phyloP scores from a whole-genome alignment of 208 protist species.

The Trypanosoma mega region DNA sequence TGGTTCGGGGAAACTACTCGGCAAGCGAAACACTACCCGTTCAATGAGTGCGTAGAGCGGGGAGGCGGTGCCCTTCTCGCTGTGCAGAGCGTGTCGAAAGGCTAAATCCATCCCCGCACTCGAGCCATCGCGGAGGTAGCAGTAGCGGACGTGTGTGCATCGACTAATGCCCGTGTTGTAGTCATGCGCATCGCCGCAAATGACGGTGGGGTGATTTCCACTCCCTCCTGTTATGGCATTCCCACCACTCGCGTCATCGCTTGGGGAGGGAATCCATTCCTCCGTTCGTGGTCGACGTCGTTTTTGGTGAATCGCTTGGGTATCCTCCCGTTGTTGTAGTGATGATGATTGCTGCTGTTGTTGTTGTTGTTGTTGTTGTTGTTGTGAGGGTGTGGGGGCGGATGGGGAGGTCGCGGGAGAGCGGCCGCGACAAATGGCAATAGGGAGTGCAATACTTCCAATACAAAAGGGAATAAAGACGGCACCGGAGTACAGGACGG shows the following conservation, averaged over 20 bases:
- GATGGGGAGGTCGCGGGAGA: constrained; percentile 2
- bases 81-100: constrained; percentile 52
- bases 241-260: neutral
- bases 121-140: constrained; percentile 75
- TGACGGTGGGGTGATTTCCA: no score
- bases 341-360: neutral
- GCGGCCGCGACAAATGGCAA: constrained; percentile 1
- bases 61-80: constrained; percentile 35
- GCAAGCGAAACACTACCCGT: constrained; percentile 68
- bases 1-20: constrained; percentile 72
- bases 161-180: constrained; percentile 31
- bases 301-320: neutral
- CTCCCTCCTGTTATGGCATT: no score
- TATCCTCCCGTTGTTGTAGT: neutral
- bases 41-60: constrained; percentile 68
- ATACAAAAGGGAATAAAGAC: constrained; percentile 55
- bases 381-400: constrained; percentile 2
- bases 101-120: constrained; percentile 51
- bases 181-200: constrained; percentile 11
- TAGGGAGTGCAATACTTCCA: constrained; percentile 27
- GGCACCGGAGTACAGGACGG: constrained; percentile 58
- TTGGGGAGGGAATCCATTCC: neutral
- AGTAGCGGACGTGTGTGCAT: constrained; percentile 74
- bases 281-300: neutral
- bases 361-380: neutral